Conservation (phyloP, 169 alveolate genomes). For the Babesia ovata region DNA sequence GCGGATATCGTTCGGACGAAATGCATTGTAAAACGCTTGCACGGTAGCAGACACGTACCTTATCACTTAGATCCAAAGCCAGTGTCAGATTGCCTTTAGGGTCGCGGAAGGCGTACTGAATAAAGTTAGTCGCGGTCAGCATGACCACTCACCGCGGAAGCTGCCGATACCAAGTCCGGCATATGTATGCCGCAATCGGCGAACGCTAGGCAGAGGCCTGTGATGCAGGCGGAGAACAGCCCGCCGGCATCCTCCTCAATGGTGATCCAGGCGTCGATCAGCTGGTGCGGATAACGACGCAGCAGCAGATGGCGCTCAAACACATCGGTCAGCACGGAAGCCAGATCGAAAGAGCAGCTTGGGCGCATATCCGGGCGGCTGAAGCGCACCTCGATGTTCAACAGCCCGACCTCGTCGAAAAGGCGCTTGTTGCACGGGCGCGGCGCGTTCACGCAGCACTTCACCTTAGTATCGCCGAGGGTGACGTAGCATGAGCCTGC, state of each 20-base stretch:
- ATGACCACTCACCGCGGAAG: slow-evolving; percentile 41
- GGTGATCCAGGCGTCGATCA: slow-evolving; percentile 60
- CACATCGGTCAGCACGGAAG: slow-evolving; percentile 33
- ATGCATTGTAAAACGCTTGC: background rate
- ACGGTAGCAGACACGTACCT: slow-evolving; percentile 8
- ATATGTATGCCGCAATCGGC: slow-evolving; percentile 65
- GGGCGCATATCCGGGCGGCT: slow-evolving; percentile 7
- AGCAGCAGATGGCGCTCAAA: slow-evolving; percentile 58
- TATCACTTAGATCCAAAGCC: slow-evolving; percentile 37
- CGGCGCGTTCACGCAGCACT: slow-evolving; percentile 60
- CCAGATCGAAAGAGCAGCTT: slow-evolving; percentile 1
- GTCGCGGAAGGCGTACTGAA: slow-evolving; percentile 41
- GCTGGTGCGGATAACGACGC: slow-evolving; percentile 47
- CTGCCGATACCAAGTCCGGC: slow-evolving; percentile 45
- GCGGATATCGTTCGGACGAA: too few relatives aligned
- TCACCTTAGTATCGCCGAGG: slow-evolving; percentile 65
- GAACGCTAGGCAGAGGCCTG: slow-evolving; percentile 53
- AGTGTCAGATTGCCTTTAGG: slow-evolving; percentile 10
- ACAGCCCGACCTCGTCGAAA: slow-evolving; percentile 36
- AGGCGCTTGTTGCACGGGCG: slow-evolving; percentile 32
- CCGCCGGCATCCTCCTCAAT: slow-evolving; percentile 63
- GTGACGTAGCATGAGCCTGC: slow-evolving; percentile 55
- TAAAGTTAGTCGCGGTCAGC: too few relatives aligned
- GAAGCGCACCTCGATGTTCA: slow-evolving; percentile 40
- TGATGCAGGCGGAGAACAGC: slow-evolving; percentile 47